These are phyloP conservation scores for Auriscalpium vulgare DNA, from an alignment of 768 basidiomycete species.

Conservation along the genomic window DNA sequence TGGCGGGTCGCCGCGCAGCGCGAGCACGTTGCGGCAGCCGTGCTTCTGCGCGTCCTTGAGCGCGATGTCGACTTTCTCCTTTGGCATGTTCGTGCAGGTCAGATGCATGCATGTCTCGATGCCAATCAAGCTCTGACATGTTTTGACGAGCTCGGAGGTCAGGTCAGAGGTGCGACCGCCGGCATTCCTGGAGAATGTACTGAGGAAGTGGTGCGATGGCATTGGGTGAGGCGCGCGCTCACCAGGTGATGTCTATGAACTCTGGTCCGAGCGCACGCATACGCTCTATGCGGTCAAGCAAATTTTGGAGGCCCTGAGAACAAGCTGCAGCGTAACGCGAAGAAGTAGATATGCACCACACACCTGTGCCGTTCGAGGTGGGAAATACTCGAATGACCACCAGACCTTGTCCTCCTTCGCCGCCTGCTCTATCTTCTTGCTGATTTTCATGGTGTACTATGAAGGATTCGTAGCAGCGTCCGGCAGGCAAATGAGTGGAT, in stretches of 20 bases:
- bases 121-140: slow-evolving; percentile 87
- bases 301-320: slow-evolving; percentile 81
- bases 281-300: slow-evolving; percentile 96
- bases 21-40: slow-evolving; percentile 90
- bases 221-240: slow-evolving; percentile 7
- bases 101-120: slow-evolving; percentile 98
- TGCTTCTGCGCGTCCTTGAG: slow-evolving; percentile 84
- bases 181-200: slow-evolving; percentile 67
- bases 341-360: not conserved
- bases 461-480: not conserved
- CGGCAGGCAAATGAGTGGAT: not conserved
- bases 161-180: slow-evolving; percentile 93
- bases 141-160: slow-evolving; percentile 90
- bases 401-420: slow-evolving; percentile 80
- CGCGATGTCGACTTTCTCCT: slow-evolving; percentile 88
- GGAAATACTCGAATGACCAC: slow-evolving; percentile 99
- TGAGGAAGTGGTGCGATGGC: slow-evolving; percentile 2
- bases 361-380: slow-evolving; percentile 91
- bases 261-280: slow-evolving; percentile 94
- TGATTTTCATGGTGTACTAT: slow-evolving; percentile 71
- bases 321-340: slow-evolving; percentile 6
- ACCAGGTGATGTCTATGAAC: slow-evolving; percentile 98
- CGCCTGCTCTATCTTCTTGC: slow-evolving; percentile 84
- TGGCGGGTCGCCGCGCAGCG: slow-evolving; percentile 89
- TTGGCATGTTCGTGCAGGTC: slow-evolving; percentile 99